Evolutionary conservation across 2,329 filamentous ascomycete genomes (phyloP).

Genomic region (Sclerotinia glacialis): DNA sequence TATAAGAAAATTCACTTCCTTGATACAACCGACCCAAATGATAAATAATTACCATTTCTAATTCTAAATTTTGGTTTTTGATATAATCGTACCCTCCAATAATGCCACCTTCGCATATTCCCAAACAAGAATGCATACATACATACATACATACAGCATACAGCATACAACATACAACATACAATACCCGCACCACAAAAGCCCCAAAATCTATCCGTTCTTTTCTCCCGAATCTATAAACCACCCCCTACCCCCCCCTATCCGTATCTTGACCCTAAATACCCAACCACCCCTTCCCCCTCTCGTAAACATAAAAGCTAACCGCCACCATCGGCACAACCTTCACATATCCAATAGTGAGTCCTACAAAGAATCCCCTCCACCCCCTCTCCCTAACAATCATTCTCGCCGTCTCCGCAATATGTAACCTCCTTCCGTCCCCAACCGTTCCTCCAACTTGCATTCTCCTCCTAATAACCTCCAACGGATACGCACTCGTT

Average conservation of each 20-base stretch:
- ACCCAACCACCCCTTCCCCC: slow-evolving; percentile 60
- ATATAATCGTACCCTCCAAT: not conserved
- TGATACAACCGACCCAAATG: not conserved
- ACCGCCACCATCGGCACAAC: slow-evolving; percentile 83
- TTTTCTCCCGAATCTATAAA: too few species aligned
- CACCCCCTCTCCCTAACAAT: slow-evolving; percentile 75
- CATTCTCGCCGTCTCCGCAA: slow-evolving; percentile 72
- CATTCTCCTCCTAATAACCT: slow-evolving; percentile 90
- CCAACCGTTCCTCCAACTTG: slow-evolving; percentile 94
- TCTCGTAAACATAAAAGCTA: slow-evolving; percentile 64
- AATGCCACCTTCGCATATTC: not conserved
- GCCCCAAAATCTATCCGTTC: not conserved
- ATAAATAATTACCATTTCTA: not conserved
- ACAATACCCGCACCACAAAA: not conserved
- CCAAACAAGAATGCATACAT: slow-evolving; percentile 1
- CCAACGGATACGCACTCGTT: slow-evolving; percentile 88
- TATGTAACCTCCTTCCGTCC: slow-evolving; percentile 74
- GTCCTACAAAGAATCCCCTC: slow-evolving; percentile 83
- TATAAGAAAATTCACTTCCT: not conserved
- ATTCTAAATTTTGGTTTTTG: not conserved
- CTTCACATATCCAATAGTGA: slow-evolving; percentile 95
- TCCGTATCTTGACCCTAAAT: slow-evolving; percentile 49
- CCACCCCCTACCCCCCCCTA: too few species aligned
- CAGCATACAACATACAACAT: not conserved
- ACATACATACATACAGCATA: not conserved